Evolutionary conservation across 192 early-diverging fungal species (phyloP).

Genomic region (Entomortierella chlamydospora): DNA sequence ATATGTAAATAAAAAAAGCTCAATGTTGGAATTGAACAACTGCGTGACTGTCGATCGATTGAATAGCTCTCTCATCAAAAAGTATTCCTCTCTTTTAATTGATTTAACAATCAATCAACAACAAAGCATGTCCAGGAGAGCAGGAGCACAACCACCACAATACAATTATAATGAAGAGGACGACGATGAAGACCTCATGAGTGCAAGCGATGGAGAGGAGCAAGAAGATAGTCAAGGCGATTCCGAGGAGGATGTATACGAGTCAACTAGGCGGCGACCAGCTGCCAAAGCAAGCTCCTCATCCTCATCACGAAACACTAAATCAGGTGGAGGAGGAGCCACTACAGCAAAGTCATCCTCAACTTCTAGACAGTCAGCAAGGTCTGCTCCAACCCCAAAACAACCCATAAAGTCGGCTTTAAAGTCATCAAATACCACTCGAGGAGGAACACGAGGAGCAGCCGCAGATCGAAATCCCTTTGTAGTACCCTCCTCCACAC

Average conservation of each 20-base stretch:
- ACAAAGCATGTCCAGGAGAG: conserved; percentile 22
- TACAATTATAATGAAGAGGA: conserved; percentile 46
- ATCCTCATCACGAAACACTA: conserved; percentile 6
- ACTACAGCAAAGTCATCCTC: conserved; percentile 1
- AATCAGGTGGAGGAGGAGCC: neutral
- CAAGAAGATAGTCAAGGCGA: conserved; percentile 24
- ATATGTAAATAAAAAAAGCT: too few species aligned
- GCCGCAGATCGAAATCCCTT: conserved; percentile 16
- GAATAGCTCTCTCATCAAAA: too few species aligned
- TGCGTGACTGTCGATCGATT: too few species aligned
- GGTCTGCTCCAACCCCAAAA: conserved; percentile 4
- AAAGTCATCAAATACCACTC: neutral
- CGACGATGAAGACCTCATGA: conserved; percentile 13
- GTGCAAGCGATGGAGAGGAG: conserved; percentile 14
- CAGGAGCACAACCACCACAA: conserved; percentile 28
- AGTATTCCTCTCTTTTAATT: neutral
- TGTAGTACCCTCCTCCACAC: conserved; percentile 26
- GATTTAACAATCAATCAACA: neutral
- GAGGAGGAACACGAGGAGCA: neutral
- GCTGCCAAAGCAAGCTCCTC: too few species aligned
- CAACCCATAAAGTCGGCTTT: conserved; percentile 1
- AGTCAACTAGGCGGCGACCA: conserved; percentile 1
- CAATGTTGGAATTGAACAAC: too few species aligned
- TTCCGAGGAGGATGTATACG: conserved; percentile 29
- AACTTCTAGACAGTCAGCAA: neutral